Conservation (phyloP, 495 filamentous ascomycete species). For the Cudoniella acicularis region DNA sequence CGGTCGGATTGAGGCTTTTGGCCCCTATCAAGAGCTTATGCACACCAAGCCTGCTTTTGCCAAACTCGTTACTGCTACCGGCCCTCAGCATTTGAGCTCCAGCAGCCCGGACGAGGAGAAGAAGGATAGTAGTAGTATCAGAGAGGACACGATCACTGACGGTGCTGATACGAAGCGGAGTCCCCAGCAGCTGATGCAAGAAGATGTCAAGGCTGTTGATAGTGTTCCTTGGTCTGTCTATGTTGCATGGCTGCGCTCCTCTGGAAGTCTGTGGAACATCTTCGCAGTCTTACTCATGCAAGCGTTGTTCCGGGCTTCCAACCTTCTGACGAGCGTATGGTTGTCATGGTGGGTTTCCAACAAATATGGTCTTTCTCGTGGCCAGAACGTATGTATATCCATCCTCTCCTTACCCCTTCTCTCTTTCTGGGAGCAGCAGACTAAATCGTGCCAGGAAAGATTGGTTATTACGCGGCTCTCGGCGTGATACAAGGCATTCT, state of each 20-base stretch:
- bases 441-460: constrained; percentile 59
- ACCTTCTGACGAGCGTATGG: constrained; percentile 85
- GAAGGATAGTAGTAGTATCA: constrained; percentile 35
- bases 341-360: constrained; percentile 77
- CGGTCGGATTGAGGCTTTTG: neutral
- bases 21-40: neutral
- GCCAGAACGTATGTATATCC: neutral
- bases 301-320: constrained; percentile 66
- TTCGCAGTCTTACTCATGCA: constrained; percentile 60
- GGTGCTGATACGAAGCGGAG: constrained; percentile 52
- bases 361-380: constrained; percentile 4
- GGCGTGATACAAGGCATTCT: constrained; percentile 63
- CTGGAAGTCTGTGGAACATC: constrained; percentile 65
- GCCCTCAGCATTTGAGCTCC: neutral
- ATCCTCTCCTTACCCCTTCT: no score
- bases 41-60: neutral
- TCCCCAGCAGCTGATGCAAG: constrained; percentile 71
- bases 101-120: constrained; percentile 64
- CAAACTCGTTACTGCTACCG: neutral
- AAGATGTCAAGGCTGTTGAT: constrained; percentile 73
- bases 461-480: constrained; percentile 78
- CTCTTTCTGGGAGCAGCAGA: no score
- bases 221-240: constrained; percentile 80
- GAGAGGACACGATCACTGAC: constrained; percentile 41
- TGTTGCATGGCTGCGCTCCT: constrained; percentile 69